A percentile compares a stretch with the other conserved stretches of the same genome.
phyloP scores from a whole-genome alignment of 2,329 filamentous ascomycete genomes.

The Cordyceps javanica region DNA sequence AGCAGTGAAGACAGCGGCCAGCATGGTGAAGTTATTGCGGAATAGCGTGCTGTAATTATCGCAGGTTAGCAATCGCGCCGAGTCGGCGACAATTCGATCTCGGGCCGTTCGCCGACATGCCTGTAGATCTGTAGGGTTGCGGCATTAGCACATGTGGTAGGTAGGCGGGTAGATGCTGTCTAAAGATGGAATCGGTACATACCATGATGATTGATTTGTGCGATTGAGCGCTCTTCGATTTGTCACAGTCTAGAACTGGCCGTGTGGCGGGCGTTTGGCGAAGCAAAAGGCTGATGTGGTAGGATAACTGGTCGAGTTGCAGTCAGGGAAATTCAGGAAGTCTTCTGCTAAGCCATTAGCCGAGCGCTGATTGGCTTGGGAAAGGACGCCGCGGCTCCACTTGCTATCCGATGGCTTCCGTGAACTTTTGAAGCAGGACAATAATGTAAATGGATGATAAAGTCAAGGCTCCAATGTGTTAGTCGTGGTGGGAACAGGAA shows the following conservation, averaged over 20 bases:
- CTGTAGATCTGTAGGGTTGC: constrained; percentile 47
- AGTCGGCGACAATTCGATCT: constrained; percentile 12
- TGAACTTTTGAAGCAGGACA: background rate
- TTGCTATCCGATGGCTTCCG: constrained; percentile 9
- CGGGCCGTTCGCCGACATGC: constrained; percentile 34
- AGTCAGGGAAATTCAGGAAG: constrained; percentile 13
- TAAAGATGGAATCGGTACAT: constrained; percentile 24
- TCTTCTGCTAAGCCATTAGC: constrained; percentile 9
- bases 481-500: background rate
- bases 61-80: constrained; percentile 11
- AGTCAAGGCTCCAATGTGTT: background rate
- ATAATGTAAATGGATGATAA: background rate
- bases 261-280: constrained; percentile 10
- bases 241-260: constrained; percentile 1
- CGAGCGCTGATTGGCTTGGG: constrained; percentile 10
- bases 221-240: constrained; percentile 13
- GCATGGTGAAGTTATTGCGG: constrained; percentile 81
- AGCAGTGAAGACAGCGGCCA: constrained; percentile 75
- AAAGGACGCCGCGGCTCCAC: background rate
- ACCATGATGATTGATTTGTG: constrained; percentile 48
- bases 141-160: constrained; percentile 25
- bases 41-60: constrained; percentile 62
- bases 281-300: constrained; percentile 8
- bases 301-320: background rate
- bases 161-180: background rate